Evolutionary conservation across 1,284 basidiomycete genomes (phyloP).

Genomic region (Ceratobasidium papillatum): DNA sequence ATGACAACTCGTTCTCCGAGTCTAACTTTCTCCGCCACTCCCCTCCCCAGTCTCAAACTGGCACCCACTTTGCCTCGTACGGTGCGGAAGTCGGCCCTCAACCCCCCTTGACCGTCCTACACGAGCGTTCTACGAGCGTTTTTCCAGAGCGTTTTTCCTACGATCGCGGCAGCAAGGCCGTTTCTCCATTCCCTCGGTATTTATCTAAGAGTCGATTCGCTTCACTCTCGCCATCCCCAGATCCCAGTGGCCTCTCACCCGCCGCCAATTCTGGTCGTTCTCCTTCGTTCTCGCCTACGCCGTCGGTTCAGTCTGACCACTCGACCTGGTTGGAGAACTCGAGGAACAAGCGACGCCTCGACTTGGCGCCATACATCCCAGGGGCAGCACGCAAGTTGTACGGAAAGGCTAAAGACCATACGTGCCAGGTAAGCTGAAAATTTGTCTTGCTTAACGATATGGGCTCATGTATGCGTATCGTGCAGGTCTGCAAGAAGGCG

Average conservation of each 20-base stretch:
- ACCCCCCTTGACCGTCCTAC: neutral
- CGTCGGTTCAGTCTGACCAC: neutral
- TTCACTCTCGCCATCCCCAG: neutral
- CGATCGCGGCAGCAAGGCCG: neutral
- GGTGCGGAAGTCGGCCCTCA: neutral
- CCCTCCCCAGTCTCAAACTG: neutral
- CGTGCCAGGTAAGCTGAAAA: neutral
- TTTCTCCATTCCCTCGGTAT: neutral
- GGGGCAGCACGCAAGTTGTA: neutral
- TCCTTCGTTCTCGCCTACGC: constrained; percentile 9
- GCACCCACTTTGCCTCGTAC: neutral
- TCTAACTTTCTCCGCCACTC: neutral
- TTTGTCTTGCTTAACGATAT: neutral
- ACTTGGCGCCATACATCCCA: constrained; percentile 2
- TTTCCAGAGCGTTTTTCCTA: neutral
- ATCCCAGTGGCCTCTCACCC: neutral
- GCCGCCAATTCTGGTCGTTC: neutral
- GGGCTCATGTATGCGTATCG: neutral
- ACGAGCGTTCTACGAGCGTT: neutral
- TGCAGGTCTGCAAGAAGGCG: constrained; percentile 21
- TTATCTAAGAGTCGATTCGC: neutral
- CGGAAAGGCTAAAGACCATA: neutral
- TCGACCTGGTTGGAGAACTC: neutral
- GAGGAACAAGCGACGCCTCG: neutral
- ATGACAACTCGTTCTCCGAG: neutral